A percentile compares a stretch with the other conserved stretches of the same genome.
phyloP scores from a whole-genome alignment of 352 stramenopile genomes.

The Phytophthora litchii region DNA sequence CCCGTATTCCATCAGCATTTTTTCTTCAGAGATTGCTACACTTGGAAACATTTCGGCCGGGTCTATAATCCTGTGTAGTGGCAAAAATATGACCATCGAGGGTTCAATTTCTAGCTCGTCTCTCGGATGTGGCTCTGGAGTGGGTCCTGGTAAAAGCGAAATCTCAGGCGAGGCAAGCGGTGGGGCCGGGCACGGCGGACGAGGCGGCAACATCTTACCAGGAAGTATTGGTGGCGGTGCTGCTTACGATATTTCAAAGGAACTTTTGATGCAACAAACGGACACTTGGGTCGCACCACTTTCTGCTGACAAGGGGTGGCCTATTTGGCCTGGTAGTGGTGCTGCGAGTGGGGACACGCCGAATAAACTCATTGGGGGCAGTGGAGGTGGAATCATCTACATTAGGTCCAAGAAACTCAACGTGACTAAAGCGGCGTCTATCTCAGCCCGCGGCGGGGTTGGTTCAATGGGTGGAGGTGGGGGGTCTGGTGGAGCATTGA shows the following conservation, averaged over 20 bases:
- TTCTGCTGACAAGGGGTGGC: conserved; percentile 43
- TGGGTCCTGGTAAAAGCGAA: conserved; percentile 62
- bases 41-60: conserved; percentile 60
- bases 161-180: conserved; percentile 57
- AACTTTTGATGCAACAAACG: conserved; percentile 22
- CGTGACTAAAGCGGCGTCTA: conserved; percentile 43
- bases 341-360: conserved; percentile 56
- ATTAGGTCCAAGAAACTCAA: conserved; percentile 57
- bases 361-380: conserved; percentile 61
- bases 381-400: conserved; percentile 77
- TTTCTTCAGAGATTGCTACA: conserved; percentile 41
- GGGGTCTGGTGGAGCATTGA: conserved; percentile 71
- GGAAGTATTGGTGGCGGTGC: conserved; percentile 51
- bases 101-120: conserved; percentile 45
- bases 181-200: conserved; percentile 70
- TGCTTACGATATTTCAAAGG: conserved; percentile 46
- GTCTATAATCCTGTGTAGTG: conserved; percentile 66
- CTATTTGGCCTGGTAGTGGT: conserved; percentile 72
- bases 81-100: conserved; percentile 40
- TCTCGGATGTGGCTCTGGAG: conserved; percentile 56
- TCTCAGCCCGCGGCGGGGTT: conserved; percentile 58
- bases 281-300: conserved; percentile 10
- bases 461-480: conserved; percentile 73
- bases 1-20: conserved; percentile 53
- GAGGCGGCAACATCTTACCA: conserved; percentile 64